phyloP scores from a whole-genome alignment of 768 basidiomycete genomes.

The Hypsizygus marmoreus region DNA sequence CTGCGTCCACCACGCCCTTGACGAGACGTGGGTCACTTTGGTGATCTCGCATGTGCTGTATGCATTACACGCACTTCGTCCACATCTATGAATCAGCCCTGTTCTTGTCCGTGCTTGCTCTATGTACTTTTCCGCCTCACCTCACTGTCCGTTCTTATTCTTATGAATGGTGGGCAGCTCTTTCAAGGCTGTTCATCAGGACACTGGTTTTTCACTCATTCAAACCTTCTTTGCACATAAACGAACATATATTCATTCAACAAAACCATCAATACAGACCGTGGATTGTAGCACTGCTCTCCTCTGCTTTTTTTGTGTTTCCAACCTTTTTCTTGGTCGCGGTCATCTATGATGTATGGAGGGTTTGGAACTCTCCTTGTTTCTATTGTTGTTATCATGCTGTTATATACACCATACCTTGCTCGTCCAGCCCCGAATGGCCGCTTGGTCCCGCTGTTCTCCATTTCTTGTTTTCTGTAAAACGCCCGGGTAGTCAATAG shows the following conservation, averaged over 20 bases:
- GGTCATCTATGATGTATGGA: constrained; percentile 10
- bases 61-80: constrained; percentile 2
- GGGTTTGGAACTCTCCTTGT: constrained; percentile 4
- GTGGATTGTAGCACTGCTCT: constrained; percentile 16
- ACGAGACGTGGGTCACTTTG: constrained; percentile 16
- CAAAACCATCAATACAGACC: constrained; percentile 8
- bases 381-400: constrained; percentile 11
- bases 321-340: too few species aligned
- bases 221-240: constrained; percentile 7
- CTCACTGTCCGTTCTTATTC: neutral
- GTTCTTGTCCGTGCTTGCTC: constrained; percentile 10
- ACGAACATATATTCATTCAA: constrained; percentile 2
- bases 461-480: constrained; percentile 12
- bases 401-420: constrained; percentile 17
- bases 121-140: too few species aligned
- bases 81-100: neutral
- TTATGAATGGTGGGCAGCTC: constrained; percentile 1
- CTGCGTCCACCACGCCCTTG: constrained; percentile 4
- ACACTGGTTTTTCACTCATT: constrained; percentile 6
- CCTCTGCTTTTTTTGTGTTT: constrained; percentile 14
- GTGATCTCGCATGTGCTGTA: constrained; percentile 10
- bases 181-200: constrained; percentile 8
- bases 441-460: neutral
- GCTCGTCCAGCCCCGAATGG: neutral
- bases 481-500: constrained; percentile 7